Evolutionary conservation across 202 grass and related monocot species (phyloP), one percentile per base, ranked within the genome.

Genomic region (Setaria viridis): DNA sequence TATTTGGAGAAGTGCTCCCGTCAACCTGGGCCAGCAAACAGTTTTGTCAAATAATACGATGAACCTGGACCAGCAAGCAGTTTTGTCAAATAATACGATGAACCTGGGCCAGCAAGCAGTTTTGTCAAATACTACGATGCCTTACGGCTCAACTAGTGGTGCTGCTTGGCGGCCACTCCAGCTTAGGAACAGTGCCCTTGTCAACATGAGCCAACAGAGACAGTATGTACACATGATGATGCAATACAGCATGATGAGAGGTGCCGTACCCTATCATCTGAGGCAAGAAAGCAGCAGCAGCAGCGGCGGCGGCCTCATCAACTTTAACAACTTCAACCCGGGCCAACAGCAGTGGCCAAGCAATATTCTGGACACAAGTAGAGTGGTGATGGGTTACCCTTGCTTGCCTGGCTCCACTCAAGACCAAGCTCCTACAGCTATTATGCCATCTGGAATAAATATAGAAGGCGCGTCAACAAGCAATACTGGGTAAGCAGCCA

Each of bases 401-500:
- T 33, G 29, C 46, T 51, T 50, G 45, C 45, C 45, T 49, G 12
- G 6, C 0, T 7, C 21, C 45, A 72, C 12, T 33, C 21, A 8
- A 72, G 50, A 51, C 45, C 76, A 48, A 11, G 41, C 43, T 34
- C 29, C 16, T 79, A 42, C 43, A 65, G 0, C 29, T 50, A 13
- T 17, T 16, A 35, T 64, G 6, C 25, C 45, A 79, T 35, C 60
- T 34, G 20, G 0, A 63, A 47, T 15, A 30, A 64, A 64, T 79
- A 15, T 42, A 33, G 41, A 79, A 65, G 59, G 59, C 15, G 29
- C 43, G 6, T 79, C 59, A 79, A 79, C 43, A 79, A 65, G 59
- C 77, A 66, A 34, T 3, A 33, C 42, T 11, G 32, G 77, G 60
- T 80, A 51, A 65, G 8, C 58, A 12, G 7, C 25, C 39, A 41